Base-by-base conservation (phyloP, 1,284 basidiomycete genomes). In the Inonotus obliquus region DNA sequence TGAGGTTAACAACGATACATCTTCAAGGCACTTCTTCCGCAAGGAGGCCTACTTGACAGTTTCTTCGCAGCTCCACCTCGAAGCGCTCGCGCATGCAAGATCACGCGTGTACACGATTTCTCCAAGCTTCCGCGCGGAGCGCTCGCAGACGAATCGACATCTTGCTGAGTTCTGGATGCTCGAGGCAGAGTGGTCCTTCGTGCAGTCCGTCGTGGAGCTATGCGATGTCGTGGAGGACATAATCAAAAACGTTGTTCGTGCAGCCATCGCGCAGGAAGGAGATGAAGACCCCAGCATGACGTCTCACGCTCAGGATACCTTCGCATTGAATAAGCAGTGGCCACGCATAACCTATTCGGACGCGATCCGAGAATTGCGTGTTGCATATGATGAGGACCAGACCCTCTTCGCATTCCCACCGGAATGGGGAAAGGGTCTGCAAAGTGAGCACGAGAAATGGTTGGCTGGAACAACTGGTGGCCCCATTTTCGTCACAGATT, bases 131-230 rank as follows among this genome's bases (percentile, higher is more conserved):
- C 88, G 96, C 21, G 96, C 96, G 19, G 96, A 99, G 70, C 85
- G 86, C 6, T 91, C 87, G 3, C 82, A 89, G 67, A 98, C 96
- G 1, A 86, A 85, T 54, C 82, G 96, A n/a, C 96, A 99, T 73
- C 82, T 99, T 6, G 86, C 93, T 54, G 97, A 99, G 72, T 99
- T 99, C 74, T 97, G 94, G 92, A 99, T 99, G 96, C 82, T 97
- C 61, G 96, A 99, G 75, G 94, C 91, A 0, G 96, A 97, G 71
- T 86, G 92, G 78, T 85, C 85, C 0, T 91, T 91, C 70, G 75
- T 73, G 32, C 68, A 70, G 32, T 68, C 70, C 14, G 74, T 88
- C 5, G 72, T 74, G 0, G 82, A 84, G 21, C 74, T 97, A 14
- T 90, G 92, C 72, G 75, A 78, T 44, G 77, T 94, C 23, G 85